Conservation (phyloP, 73 alveolate genomes). For the Paramecium tetraurelia region DNA sequence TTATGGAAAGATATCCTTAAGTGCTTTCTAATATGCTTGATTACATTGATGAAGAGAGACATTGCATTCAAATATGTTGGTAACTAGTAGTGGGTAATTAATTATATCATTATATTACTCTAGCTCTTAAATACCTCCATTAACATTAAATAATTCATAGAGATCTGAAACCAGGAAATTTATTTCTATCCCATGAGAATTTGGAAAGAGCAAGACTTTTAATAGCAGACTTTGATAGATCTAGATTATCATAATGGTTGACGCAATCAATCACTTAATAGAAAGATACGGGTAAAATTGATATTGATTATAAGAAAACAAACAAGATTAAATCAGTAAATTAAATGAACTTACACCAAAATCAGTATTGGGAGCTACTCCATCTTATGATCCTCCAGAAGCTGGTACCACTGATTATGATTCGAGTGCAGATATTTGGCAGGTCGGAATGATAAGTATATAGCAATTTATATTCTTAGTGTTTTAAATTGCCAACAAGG, state of each 20-base stretch:
- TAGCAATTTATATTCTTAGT: neutral
- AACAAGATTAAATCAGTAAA: neutral
- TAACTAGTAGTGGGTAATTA: slow-evolving; percentile 2
- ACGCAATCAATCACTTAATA: neutral
- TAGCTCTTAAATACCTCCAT: slow-evolving; percentile 31
- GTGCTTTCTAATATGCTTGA: neutral
- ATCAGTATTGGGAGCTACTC: slow-evolving; percentile 20
- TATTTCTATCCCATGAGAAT: neutral
- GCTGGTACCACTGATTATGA: neutral
- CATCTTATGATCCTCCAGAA: slow-evolving; percentile 38
- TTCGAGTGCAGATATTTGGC: neutral
- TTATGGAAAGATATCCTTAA: slow-evolving; percentile 24
- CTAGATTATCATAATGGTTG: slow-evolving; percentile 16
- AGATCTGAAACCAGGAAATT: slow-evolving; percentile 11
- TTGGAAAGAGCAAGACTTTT: neutral
- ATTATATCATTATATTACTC: neutral
- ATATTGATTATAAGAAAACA: neutral
- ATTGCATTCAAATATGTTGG: neutral
- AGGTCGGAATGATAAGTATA: neutral
- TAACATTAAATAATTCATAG: slow-evolving; percentile 2
- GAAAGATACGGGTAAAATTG: neutral
- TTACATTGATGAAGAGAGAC: neutral
- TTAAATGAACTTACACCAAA: neutral
- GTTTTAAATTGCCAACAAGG: neutral
- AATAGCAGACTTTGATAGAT: slow-evolving; percentile 20